These are phyloP conservation scores for Cucumis melo DNA, from an alignment of 306 rosid genomes.

Conservation along the genomic window DNA sequence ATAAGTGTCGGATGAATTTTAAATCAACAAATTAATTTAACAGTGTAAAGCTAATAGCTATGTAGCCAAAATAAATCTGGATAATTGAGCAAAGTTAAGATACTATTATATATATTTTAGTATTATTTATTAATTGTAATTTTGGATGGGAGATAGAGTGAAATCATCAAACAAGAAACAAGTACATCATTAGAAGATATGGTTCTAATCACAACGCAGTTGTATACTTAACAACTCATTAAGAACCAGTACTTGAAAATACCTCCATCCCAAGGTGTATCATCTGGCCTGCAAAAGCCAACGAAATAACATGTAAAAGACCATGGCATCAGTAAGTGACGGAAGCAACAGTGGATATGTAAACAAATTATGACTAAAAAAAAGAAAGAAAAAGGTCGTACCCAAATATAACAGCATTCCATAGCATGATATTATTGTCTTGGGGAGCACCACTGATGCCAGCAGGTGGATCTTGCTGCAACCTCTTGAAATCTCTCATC, in stretches of 20 bases:
- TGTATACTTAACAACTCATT: background rate
- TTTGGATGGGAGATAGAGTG: background rate
- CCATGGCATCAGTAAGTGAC: background rate
- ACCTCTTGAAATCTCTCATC: constrained; percentile 91
- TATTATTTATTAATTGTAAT: background rate
- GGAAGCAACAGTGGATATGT: background rate
- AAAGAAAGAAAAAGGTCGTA: constrained; percentile 7
- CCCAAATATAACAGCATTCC: constrained; percentile 99
- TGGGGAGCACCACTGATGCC: constrained; percentile 97
- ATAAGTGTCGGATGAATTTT: background rate
- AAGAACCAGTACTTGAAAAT: constrained; percentile 7
- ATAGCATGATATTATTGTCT: constrained; percentile 86
- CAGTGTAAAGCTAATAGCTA: background rate
- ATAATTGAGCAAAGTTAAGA: background rate
- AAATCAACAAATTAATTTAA: background rate
- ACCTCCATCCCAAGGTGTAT: constrained; percentile 99
- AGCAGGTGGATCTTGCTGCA: constrained; percentile 92
- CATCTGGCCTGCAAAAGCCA: constrained; percentile 77
- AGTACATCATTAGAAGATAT: background rate
- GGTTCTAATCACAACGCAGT: background rate
- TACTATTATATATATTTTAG: background rate
- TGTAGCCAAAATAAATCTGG: background rate
- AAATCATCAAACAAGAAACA: background rate
- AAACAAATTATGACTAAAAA: background rate
- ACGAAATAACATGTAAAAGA: constrained; percentile 15